Base-by-base conservation (phyloP, 2,329 filamentous ascomycete species). In the Immersiporthe knoxdaviesiana region DNA sequence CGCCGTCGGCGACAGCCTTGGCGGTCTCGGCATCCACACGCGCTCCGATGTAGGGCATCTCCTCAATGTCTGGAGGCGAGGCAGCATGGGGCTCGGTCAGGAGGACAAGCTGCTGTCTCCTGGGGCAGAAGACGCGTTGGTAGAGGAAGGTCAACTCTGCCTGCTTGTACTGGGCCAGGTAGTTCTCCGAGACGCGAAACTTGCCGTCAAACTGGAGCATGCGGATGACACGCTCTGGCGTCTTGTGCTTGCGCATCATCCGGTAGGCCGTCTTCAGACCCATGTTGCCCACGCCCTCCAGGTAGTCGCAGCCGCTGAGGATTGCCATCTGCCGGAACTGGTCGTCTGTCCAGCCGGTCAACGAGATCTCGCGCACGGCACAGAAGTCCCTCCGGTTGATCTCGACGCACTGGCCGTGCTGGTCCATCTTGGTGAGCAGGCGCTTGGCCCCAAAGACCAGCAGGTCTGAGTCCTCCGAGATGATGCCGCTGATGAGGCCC, bases 261-360 rank as follows among this genome's bases (percentile, higher is more conserved):
- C 94, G 90, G 79, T 99, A 92, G 0, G 96, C 95, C 7, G 94
- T 98, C 83, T 97, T 98, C 68, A 99, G 80, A 0, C 96, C 96
- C 79, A 99, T 89, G 64, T 91, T 91, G 68, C 89, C 90, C 71
- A 99, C 92, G 69, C 91, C 92, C 2, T 90, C 84, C n/a, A 98
- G 86, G 78, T 99, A 99, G 78, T 99, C 96, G 77, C 96, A 99
- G 10, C 96, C 96, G 77, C 94, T 97, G 70, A 99, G 82, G 73
- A 99, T 99, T 54, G 94, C 93, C 96, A 99, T 99, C 66, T 90
- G 90, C 70, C 96, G 88, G 75, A 99, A 99, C 74, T 97, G 93
- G 12, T 86, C 84, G 78, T 98, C 95, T 1, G 92, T 92, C 95
- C 95, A 99, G 10, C 94, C 95, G 4, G 93, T 91, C 54, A 99